Base-by-base conservation (phyloP, 768 basidiomycete genomes). In the Rossbeevera mucosa region DNA sequence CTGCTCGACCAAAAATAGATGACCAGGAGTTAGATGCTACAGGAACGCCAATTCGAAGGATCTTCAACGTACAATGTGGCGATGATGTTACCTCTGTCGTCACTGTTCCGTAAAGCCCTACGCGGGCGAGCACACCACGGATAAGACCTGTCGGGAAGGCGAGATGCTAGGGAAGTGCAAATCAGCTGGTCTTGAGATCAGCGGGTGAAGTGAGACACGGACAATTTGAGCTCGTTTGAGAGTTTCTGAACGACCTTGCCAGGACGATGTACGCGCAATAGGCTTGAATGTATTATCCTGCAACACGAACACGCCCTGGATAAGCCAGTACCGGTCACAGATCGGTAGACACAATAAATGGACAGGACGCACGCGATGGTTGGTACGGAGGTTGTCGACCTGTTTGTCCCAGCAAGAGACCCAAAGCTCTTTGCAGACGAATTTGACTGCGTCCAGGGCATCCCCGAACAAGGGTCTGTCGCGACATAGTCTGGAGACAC, bases 341-440 rank as follows among this genome's bases (percentile, higher is more conserved):
- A 16, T 12, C 22, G 28, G 51, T n/a, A 44, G 14, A 25, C 22
- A 7, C 14, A 24, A 46, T 36, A 24, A 1, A 8, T 0, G 25
- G 7, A 24, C 14, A n/a, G 24, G 16, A 72, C 82, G 36, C 63
- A 93, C 93, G 45, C 94, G 77, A 68, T 95, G 94, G 66, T 97
- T 97, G 14, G 94, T 97, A 42, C 94, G 81, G 52, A 97, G 72
- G 67, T 97, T 97, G 63, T 96, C 94, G 1, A 96, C 91, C 66
- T 95, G 94, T 65, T 94, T 94, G 48, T 93, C 89, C 85, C 91
- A 96, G 51, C 87, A 88, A 20, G 86, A 82, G 0, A 82, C 75
- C 91, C 94, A 97, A n/a, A 97, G 72, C 51, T 97, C 94, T 64
- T 97, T 97, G 74, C 94, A 97, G 52, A 97, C 79, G 63, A 96